phyloP scores from a whole-genome alignment of 2,329 filamentous ascomycete genomes.

The Cercospora canescens region DNA sequence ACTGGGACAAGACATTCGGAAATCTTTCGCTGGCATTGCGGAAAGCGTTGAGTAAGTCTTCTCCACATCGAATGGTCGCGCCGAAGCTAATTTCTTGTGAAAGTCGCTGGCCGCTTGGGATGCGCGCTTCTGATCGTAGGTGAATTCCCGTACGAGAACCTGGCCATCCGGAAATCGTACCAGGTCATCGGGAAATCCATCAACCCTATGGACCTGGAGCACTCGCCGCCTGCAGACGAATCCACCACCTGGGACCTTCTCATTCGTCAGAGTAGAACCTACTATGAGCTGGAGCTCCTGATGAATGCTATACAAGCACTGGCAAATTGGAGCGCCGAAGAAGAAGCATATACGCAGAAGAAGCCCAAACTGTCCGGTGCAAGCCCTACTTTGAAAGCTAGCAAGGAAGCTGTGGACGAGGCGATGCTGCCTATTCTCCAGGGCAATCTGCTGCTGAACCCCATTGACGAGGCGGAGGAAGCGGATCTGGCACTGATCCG shows the following conservation, averaged over 20 bases:
- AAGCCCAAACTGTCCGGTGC: slow-evolving; percentile 24
- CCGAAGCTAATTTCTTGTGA: slow-evolving; percentile 20
- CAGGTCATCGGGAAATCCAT: slow-evolving; percentile 42
- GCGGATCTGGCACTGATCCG: slow-evolving; percentile 66
- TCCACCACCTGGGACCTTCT: slow-evolving; percentile 25
- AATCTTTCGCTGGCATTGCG: slow-evolving; percentile 74
- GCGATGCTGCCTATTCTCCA: slow-evolving; percentile 40
- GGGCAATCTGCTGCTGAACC: slow-evolving; percentile 32
- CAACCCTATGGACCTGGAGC: slow-evolving; percentile 38
- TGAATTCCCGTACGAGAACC: slow-evolving; percentile 52
- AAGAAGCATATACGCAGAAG: slow-evolving; percentile 38
- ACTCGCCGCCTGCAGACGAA: slow-evolving; percentile 20
- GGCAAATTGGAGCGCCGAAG: slow-evolving; percentile 44
- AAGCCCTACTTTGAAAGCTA: slow-evolving; percentile 35
- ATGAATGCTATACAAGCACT: slow-evolving; percentile 46
- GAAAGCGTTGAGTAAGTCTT: slow-evolving; percentile 74
- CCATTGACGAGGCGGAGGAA: slow-evolving; percentile 52
- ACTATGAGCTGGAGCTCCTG: slow-evolving; percentile 46
- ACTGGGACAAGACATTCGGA: slow-evolving; percentile 70
- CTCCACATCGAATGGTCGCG: neutral
- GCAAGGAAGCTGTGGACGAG: slow-evolving; percentile 42
- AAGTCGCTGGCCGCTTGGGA: slow-evolving; percentile 50
- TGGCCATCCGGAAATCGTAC: slow-evolving; percentile 43
- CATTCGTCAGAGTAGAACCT: slow-evolving; percentile 35
- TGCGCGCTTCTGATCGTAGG: slow-evolving; percentile 57